These are phyloP conservation scores for Melaleuca alternifolia DNA, from an alignment of 345 rosid genomes.

Conservation along the genomic window DNA sequence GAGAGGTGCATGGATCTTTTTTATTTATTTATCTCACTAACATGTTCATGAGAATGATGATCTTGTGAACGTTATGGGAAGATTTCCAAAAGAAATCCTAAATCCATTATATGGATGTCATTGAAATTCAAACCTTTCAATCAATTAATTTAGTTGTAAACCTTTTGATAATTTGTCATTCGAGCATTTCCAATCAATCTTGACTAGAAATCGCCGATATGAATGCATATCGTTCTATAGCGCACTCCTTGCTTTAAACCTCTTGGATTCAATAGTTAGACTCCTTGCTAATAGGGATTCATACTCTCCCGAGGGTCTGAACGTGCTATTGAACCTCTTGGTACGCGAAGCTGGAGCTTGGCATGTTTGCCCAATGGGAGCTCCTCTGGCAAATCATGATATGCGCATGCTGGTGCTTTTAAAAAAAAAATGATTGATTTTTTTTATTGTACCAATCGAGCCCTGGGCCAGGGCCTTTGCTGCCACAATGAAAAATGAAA, in stretches of 20 bases:
- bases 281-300: too few relatives aligned
- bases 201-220: fast-evolving
- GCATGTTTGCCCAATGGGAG: too few relatives aligned
- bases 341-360: too few relatives aligned
- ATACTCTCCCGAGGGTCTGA: too few relatives aligned
- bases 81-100: neutral
- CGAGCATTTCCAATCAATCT: neutral
- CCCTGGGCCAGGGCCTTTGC: neutral
- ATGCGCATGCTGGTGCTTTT: neutral
- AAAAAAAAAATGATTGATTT: neutral
- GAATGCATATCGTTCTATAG: neutral
- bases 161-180: neutral
- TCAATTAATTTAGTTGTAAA: too few relatives aligned
- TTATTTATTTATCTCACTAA: neutral
- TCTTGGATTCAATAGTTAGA: too few relatives aligned
- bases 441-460: too few relatives aligned
- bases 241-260: too few relatives aligned
- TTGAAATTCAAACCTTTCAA: too few relatives aligned
- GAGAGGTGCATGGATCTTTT: neutral
- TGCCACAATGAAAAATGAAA: neutral
- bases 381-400: too few relatives aligned
- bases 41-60: neutral
- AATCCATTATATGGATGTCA: fast-evolving
- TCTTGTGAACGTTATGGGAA: neutral
- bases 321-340: too few relatives aligned